Conservation (phyloP, 2,329 filamentous ascomycete species). For the Simplicillium aogashimaense region DNA sequence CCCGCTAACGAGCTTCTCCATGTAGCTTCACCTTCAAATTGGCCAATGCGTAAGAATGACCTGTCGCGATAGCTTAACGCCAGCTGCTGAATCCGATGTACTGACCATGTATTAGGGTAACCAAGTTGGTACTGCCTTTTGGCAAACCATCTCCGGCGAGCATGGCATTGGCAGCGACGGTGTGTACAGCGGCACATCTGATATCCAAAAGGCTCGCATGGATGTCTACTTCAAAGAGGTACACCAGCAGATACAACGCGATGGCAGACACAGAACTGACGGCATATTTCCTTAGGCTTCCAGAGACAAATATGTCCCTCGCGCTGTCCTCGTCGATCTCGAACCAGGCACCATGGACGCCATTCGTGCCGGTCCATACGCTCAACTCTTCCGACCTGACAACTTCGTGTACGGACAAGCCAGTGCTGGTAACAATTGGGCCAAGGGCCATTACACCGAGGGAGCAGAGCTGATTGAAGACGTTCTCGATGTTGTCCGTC, state of each 20-base stretch:
- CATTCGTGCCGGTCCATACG: slow-evolving; percentile 94
- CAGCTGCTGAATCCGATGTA: slow-evolving; percentile 16
- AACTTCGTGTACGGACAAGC: slow-evolving; percentile 99
- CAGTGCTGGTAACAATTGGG: slow-evolving; percentile 99
- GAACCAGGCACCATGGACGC: slow-evolving; percentile 99
- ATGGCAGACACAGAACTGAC: not conserved
- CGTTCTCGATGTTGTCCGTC: slow-evolving; percentile 94
- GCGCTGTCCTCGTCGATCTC: slow-evolving; percentile 97
- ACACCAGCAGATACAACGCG: slow-evolving; percentile 11
- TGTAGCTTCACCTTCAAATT: slow-evolving; percentile 96
- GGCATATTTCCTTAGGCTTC: slow-evolving; percentile 53
- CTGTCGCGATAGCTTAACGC: not conserved
- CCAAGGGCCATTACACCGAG: slow-evolving; percentile 99
- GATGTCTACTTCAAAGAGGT: slow-evolving; percentile 95
- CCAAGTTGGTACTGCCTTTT: slow-evolving; percentile 99
- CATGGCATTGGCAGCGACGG: slow-evolving; percentile 96
- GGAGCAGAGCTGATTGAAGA: slow-evolving; percentile 98
- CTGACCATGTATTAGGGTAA: slow-evolving; percentile 62
- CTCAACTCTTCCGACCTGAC: slow-evolving; percentile 98
- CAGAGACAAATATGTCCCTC: slow-evolving; percentile 98
- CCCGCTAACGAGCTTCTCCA: not conserved
- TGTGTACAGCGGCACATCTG: slow-evolving; percentile 96
- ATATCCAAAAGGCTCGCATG: slow-evolving; percentile 99
- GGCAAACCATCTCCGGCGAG: slow-evolving; percentile 81
- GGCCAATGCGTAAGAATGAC: slow-evolving; percentile 78